Evolutionary conservation across 108 stramenopile species (phyloP).

Genomic region (Epipyxis sp.): DNA sequence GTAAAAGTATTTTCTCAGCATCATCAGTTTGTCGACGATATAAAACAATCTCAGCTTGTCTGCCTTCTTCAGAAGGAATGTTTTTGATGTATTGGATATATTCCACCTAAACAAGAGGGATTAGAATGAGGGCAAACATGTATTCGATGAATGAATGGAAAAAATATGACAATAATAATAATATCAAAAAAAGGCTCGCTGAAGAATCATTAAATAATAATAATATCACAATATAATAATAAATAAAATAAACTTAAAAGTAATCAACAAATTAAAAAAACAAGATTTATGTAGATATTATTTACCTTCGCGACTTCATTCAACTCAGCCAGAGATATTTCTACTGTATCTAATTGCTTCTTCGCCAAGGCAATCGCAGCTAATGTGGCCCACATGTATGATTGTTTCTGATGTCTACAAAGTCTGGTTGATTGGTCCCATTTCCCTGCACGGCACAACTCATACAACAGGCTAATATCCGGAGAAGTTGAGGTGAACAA

Average conservation of each 20-base stretch:
- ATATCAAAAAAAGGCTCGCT: too few relatives aligned
- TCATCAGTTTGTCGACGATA: constrained; percentile 46
- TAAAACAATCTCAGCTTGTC: constrained; percentile 54
- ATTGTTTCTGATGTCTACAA: constrained; percentile 51
- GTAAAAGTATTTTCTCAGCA: constrained; percentile 62
- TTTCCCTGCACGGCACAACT: constrained; percentile 28
- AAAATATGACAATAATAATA: too few relatives aligned
- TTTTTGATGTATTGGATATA: constrained; percentile 55
- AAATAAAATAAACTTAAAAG: too few relatives aligned
- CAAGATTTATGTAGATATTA: too few relatives aligned
- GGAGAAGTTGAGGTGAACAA: constrained; percentile 55
- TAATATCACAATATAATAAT: too few relatives aligned
- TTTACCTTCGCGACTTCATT: constrained; percentile 59
- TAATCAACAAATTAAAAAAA: too few relatives aligned
- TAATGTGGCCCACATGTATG: constrained; percentile 55
- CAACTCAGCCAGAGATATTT: constrained; percentile 57
- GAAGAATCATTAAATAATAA: too few relatives aligned
- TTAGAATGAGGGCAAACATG: not conserved
- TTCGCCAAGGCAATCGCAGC: constrained; percentile 57
- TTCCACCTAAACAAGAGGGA: too few relatives aligned
- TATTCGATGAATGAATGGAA: too few relatives aligned
- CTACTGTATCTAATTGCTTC: constrained; percentile 56
- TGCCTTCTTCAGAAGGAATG: constrained; percentile 52
- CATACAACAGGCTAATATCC: constrained; percentile 50
- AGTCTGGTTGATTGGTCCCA: constrained; percentile 61